A percentile compares a stretch with the other conserved stretches of the same genome.
phyloP scores from a whole-genome alignment of 2,329 filamentous ascomycete species.

The Cytospora schulzeri region DNA sequence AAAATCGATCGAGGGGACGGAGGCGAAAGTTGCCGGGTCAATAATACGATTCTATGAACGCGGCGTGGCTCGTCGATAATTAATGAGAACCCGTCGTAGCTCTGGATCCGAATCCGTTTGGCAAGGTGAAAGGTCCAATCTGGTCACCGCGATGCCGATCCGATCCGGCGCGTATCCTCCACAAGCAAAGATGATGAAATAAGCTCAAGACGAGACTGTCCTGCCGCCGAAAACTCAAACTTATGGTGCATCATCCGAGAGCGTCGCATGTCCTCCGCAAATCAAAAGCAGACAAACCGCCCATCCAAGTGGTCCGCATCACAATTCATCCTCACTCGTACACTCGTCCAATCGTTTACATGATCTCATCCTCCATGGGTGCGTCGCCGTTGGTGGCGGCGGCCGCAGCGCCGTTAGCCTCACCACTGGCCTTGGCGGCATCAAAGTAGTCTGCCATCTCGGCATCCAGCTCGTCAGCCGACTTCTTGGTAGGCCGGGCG shows the following conservation, averaged over 20 bases:
- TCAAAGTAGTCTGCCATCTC: constrained; percentile 98
- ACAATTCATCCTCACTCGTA: no score
- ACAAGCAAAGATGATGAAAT: constrained; percentile 14
- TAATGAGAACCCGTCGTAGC: constrained; percentile 1
- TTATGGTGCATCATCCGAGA: background rate
- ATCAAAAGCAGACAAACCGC: background rate
- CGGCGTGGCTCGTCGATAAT: constrained; percentile 10
- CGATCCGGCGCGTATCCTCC: constrained; percentile 2
- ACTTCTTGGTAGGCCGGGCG: constrained; percentile 78
- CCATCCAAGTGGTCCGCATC: background rate
- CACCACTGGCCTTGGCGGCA: constrained; percentile 44
- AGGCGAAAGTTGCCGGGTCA: constrained; percentile 14
- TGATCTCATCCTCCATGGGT: constrained; percentile 68
- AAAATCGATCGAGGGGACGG: constrained; percentile 17
- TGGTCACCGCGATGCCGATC: constrained; percentile 15
- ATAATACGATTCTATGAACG: constrained; percentile 15
- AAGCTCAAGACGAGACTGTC: constrained; percentile 7
- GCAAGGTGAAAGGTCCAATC: constrained; percentile 22
- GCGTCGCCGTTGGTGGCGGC: constrained; percentile 56
- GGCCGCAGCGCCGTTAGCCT: constrained; percentile 40
- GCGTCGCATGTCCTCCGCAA: background rate
- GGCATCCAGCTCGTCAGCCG: constrained; percentile 89
- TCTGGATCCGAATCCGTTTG: constrained; percentile 6
- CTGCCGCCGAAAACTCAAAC: constrained; percentile 5
- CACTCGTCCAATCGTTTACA: constrained; percentile 37